A percentile compares a stretch with the other conserved stretches of the same genome.
Evolutionary conservation across 306 rosid species (phyloP).

Genomic region (Rubus idaeus): DNA sequence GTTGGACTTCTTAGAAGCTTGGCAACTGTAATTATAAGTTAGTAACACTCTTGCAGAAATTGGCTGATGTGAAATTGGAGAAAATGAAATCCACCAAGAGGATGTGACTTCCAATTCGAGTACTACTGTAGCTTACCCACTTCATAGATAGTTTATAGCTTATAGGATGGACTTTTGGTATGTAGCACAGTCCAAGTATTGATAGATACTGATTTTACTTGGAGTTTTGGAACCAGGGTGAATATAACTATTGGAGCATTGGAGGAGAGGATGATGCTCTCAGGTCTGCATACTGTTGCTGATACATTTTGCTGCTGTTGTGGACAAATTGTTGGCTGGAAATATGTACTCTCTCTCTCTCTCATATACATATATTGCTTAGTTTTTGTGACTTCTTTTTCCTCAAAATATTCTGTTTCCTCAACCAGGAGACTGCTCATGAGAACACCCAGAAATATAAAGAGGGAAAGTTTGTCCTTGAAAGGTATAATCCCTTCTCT

Average conservation of each 20-base stretch:
- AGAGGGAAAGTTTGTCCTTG: constrained; percentile 93
- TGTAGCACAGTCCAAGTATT: constrained; percentile 15
- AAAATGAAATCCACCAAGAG: not conserved
- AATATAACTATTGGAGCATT: constrained; percentile 55
- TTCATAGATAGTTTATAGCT: not conserved
- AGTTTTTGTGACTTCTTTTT: not conserved
- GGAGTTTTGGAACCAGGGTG: constrained; percentile 46
- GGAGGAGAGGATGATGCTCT: constrained; percentile 79
- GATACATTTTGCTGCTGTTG: constrained; percentile 89
- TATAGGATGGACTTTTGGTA: not conserved
- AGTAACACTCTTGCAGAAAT: not conserved
- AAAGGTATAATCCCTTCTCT: constrained; percentile 54
- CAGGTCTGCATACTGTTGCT: constrained; percentile 78
- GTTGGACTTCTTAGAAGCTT: not conserved
- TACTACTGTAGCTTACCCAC: not conserved
- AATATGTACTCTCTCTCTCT: constrained; percentile 62
- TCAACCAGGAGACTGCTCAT: constrained; percentile 67
- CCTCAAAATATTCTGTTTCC: not conserved
- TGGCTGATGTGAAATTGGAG: not conserved
- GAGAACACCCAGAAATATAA: constrained; percentile 85
- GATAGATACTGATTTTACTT: constrained; percentile 3
- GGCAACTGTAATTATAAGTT: not conserved
- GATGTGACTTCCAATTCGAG: constrained; percentile 9
- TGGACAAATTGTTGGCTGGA: constrained; percentile 96
- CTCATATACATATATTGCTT: not conserved